A percentile compares a stretch with the other conserved stretches of the same genome.
These are phyloP conservation scores for Tetracladium marchalianum DNA, from an alignment of 495 filamentous ascomycete species.

Conservation along the genomic window DNA sequence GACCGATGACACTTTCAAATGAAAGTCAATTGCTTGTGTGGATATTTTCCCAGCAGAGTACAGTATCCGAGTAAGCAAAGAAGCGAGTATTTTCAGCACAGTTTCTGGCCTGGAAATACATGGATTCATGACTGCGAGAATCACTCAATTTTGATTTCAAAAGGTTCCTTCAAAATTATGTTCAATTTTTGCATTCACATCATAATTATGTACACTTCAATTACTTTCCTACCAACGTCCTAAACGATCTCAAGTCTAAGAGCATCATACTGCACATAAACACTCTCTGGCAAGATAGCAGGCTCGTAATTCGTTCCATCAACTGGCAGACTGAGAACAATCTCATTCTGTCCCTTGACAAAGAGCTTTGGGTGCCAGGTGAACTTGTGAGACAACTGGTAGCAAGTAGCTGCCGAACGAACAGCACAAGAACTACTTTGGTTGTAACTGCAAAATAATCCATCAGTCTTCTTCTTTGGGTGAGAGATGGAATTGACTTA, in stretches of 20 bases:
- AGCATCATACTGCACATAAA: conserved; percentile 53
- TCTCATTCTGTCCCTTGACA: conserved; percentile 33
- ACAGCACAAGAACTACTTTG: conserved; percentile 41
- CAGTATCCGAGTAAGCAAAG: too few species aligned
- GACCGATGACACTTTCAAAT: too few species aligned
- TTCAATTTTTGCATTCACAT: too few species aligned
- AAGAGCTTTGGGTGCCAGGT: conserved; percentile 35
- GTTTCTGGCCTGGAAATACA: too few species aligned
- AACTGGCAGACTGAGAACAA: conserved; percentile 39
- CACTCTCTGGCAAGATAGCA: conserved; percentile 35
- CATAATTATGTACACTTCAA: neutral
- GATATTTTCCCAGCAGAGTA: too few species aligned
- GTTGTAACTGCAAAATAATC: conserved; percentile 21
- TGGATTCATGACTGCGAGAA: too few species aligned
- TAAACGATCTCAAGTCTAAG: conserved; percentile 38
- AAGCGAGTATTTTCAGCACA: too few species aligned
- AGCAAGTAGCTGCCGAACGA: conserved; percentile 44
- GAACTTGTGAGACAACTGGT: conserved; percentile 42
- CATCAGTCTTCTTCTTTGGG: conserved; percentile 3
- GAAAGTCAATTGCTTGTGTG: too few species aligned
- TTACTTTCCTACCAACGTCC: neutral
- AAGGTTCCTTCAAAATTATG: too few species aligned
- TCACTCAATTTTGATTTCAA: too few species aligned
- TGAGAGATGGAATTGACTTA: conserved; percentile 18
- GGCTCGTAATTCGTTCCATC: conserved; percentile 45